Evolutionary conservation across 805 yeast species (phyloP).

Genomic region (Saccharomyces paradoxus): DNA sequence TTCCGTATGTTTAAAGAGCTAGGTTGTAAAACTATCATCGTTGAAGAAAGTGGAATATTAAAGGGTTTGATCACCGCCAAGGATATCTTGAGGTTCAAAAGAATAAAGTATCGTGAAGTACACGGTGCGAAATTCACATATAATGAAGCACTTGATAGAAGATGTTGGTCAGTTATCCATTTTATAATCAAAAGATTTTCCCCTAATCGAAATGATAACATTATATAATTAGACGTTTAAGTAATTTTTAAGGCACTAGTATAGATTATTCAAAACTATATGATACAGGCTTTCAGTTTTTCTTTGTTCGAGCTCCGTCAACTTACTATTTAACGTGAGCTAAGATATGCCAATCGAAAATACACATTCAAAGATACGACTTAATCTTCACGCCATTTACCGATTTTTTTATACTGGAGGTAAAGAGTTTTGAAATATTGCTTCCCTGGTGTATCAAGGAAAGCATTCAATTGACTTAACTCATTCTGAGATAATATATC

Average conservation of each 20-base stretch:
- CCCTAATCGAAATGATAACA: background rate
- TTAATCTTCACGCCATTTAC: conserved; percentile 70
- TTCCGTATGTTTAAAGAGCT: conserved; percentile 63
- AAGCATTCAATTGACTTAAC: conserved; percentile 49
- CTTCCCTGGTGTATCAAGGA: conserved; percentile 63
- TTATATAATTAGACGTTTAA: background rate
- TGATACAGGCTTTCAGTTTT: background rate
- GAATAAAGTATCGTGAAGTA: conserved; percentile 23
- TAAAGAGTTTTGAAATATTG: conserved; percentile 59
- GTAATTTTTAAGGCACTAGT: background rate
- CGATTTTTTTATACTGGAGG: conserved; percentile 63
- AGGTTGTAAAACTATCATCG: conserved; percentile 71
- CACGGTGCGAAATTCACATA: conserved; percentile 23
- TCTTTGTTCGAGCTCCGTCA: background rate
- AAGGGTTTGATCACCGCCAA: conserved; percentile 80
- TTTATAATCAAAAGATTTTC: conserved; percentile 10
- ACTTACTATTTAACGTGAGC: background rate
- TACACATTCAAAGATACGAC: background rate
- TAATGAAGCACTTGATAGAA: conserved; percentile 19
- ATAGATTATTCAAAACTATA: background rate
- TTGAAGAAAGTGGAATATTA: conserved; percentile 52
- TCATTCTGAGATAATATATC: conserved; percentile 65
- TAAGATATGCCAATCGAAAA: background rate
- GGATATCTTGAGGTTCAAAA: conserved; percentile 64
- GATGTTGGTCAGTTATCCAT: conserved; percentile 17